Evolutionary conservation across 352 stramenopile genomes (phyloP), one percentile per base, ranked within the genome.

Genomic region (Phytopythium montanum): DNA sequence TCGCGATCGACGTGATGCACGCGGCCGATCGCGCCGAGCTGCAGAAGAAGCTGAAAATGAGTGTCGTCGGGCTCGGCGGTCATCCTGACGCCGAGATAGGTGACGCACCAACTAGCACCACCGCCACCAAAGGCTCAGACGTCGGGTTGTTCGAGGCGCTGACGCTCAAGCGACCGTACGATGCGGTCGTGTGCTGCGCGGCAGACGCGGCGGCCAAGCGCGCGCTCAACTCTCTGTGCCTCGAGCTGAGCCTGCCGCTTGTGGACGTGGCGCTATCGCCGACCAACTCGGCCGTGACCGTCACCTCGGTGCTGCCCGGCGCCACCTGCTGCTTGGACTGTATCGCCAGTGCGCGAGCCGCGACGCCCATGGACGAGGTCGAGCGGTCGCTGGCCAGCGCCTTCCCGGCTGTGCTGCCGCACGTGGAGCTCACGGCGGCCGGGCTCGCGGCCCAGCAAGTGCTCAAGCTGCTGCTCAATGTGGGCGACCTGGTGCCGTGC

Each of bases 241-340:
- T 81, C n/a, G 67, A 81, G 53, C 73, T 81, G 46, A 79, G 73
- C 39, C 61, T 81, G 29, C 70, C 73, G 34, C 54, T 81, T 23
- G 36, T 81, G n/a, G 59, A 70, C 28, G 62, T 69, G 19, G 54
- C 59, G 10, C 58, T 75, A 14, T 66, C 69, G 19, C 64, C 64
- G 1, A 68, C 62, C 29, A 75, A 72, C 46, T 48, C 50, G 1
- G 56, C 48, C 26, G 59, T 81, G 28, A 54, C 51, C 12, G 41
- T 81, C 16, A 61, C 59, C 23, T 62, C 64, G 13, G 67, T 79
- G 31, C 64, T 81, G 8, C 69, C 72, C 0, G 72, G 72, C 23
- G 59, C 75, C 53, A 72, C 72, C n/a, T 76, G 72, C 64, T 81
- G 72, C 41, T 59, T 78, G 28, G 64, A 66, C 16, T 81, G 72